Percentiles rank a stretch among this genome's conserved stretches.
Conservation (phyloP, 1,284 basidiomycete genomes). For the Cutaneotrichosporon spelunceum region DNA sequence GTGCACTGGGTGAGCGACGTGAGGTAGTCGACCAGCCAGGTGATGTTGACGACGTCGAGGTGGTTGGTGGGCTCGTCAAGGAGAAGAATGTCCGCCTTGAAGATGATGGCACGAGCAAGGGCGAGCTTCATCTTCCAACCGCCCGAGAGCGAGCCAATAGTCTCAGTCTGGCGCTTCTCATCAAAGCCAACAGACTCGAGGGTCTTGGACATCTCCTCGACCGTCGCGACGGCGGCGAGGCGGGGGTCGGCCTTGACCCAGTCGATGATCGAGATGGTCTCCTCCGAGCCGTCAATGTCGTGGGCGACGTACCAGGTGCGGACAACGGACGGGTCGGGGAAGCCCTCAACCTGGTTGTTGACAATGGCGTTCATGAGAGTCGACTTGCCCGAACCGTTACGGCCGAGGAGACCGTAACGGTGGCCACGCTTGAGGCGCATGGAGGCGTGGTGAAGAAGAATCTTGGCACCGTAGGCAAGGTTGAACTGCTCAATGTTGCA, state of each 20-base stretch:
- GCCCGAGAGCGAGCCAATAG: constrained; percentile 91
- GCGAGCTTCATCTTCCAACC: constrained; percentile 99
- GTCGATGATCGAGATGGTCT: constrained; percentile 81
- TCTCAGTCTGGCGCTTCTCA: constrained; percentile 75
- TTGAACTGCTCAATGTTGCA: constrained; percentile 85
- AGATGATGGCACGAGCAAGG: constrained; percentile 95
- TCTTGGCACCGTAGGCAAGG: constrained; percentile 99
- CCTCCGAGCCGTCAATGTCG: constrained; percentile 95
- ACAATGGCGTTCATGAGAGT: constrained; percentile 96
- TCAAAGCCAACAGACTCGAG: constrained; percentile 88
- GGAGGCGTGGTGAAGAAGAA: constrained; percentile 89
- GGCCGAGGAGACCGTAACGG: constrained; percentile 96
- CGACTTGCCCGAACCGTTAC: constrained; percentile 98
- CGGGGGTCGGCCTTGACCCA: constrained; percentile 87
- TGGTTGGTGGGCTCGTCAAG: constrained; percentile 99
- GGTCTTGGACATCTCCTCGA: constrained; percentile 72
- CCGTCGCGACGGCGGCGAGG: constrained; percentile 65
- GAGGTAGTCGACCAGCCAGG: constrained; percentile 96
- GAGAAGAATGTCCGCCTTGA: constrained; percentile 95
- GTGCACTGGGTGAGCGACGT: constrained; percentile 84
- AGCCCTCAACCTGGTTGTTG: constrained; percentile 92
- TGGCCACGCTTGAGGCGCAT: constrained; percentile 97
- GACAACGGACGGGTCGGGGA: constrained; percentile 81
- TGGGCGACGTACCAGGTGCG: constrained; percentile 99
- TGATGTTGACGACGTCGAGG: constrained; percentile 93